These are phyloP conservation scores for Apiospora saccharicola DNA, from an alignment of 2,329 filamentous ascomycete species.

Conservation along the genomic window DNA sequence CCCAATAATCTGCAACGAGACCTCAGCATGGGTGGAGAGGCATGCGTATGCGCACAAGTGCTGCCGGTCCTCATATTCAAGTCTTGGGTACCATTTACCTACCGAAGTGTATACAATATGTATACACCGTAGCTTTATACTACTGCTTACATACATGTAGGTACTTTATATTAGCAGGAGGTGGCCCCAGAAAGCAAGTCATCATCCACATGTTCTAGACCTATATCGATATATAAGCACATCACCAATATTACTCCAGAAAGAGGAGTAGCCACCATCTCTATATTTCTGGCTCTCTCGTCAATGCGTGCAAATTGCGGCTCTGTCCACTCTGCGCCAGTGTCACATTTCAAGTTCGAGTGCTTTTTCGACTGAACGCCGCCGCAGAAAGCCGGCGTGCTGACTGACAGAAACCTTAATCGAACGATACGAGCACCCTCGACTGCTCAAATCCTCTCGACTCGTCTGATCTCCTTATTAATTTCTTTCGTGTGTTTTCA, in stretches of 20 bases:
- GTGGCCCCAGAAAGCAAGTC: neutral
- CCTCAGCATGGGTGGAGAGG: neutral
- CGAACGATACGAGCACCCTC: neutral
- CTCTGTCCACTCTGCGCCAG: neutral
- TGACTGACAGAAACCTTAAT: constrained; percentile 20
- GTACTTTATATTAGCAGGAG: neutral
- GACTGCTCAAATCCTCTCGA: constrained; percentile 13
- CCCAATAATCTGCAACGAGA: constrained; percentile 6
- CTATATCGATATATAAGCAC: neutral
- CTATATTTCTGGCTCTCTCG: neutral
- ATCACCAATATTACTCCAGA: neutral
- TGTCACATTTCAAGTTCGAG: neutral
- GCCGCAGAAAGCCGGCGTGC: constrained; percentile 11
- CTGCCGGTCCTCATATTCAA: neutral
- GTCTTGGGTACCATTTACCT: constrained; percentile 8
- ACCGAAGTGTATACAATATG: neutral
- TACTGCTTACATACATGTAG: neutral
- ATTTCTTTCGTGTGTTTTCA: neutral
- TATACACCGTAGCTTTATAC: neutral
- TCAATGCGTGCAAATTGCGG: constrained; percentile 8
- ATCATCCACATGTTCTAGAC: constrained; percentile 12
- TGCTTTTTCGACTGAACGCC: neutral
- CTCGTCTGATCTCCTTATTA: neutral
- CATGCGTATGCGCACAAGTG: neutral
- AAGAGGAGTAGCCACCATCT: neutral